Base-by-base conservation (phyloP, 2,329 filamentous ascomycete genomes). In the Xylariaceae sp. region DNA sequence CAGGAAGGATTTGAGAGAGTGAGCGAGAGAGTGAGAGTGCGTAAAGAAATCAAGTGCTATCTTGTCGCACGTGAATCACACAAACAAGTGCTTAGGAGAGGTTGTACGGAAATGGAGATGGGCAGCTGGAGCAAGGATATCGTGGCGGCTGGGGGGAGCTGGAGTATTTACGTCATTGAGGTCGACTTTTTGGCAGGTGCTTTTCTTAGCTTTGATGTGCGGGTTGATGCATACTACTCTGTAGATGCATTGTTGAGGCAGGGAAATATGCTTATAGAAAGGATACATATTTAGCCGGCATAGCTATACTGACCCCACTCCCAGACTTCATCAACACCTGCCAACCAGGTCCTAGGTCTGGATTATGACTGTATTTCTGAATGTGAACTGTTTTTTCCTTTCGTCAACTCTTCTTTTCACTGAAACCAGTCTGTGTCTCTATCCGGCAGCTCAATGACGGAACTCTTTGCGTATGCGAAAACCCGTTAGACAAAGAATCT, bases 101-200 rank as follows among this genome's bases (percentile, higher is more conserved):
- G 49, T 51, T 15, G 35, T 53, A 55, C 50, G 35, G 53, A 53
- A 59, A 55, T 55, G 51, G 55, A 60, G 45, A 41, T 30, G 23
- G 39, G 54, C 51, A 62, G 23, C 23, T 30, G 23, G 23, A 30
- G 61, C 62, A 59, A 59, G 51, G 55, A 49, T 60, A 23, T 35
- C n/a, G 54, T 56, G 58, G 58, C 56, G 44, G 51, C 37, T 57
- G 55, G 51, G 23, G 23, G 37, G 44, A 53, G 35, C 51, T 56
- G 51, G 45, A 50, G 52, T 39, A 60, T 11, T 64, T 68, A 68
- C 67, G 67, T 68, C 67, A 69, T 69, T 48, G 55, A 50, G 56
- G 47, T 7, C 7, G 37, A 41, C 37, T 41, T 41, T 41, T 41
- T 10, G 11, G 37, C 9, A 10, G 37, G 11, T 13, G 37, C 37